Conservation (phyloP, 768 basidiomycete genomes). For the Panaeolus cyanescens region DNA sequence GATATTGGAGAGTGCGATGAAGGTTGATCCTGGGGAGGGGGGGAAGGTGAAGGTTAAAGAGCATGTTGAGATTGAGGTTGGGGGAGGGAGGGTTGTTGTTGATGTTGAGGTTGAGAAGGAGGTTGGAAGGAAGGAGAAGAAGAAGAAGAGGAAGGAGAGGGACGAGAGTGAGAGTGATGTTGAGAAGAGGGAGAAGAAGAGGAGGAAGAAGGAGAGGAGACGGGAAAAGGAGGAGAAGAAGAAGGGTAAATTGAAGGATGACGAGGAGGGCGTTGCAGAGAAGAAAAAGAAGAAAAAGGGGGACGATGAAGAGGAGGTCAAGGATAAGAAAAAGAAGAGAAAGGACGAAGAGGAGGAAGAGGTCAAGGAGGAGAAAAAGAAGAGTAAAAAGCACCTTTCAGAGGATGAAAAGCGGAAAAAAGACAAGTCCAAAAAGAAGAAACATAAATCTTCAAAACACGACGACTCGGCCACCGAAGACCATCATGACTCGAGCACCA, state of each 20-base stretch:
- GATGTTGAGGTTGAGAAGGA: conserved; percentile 18
- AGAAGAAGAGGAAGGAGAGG: conserved; percentile 7
- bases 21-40: not conserved
- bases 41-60: conserved; percentile 5
- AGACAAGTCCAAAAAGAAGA: not conserved
- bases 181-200: conserved; percentile 16
- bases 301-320: conserved; percentile 12
- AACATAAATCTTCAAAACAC: not conserved
- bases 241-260: conserved; percentile 16
- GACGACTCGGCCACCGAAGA: not conserved
- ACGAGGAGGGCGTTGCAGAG: conserved; percentile 11
- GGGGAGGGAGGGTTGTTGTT: conserved; percentile 10
- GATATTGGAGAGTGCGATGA: conserved; percentile 5
- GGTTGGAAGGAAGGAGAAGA: conserved; percentile 13
- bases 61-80: conserved; percentile 19
- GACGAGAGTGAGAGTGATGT: conserved; percentile 4
- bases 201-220: conserved; percentile 19
- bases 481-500: too few relatives aligned
- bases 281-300: not conserved
- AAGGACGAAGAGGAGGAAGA: not conserved
- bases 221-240: conserved; percentile 22
- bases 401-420: not conserved
- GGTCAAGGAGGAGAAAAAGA: not conserved
- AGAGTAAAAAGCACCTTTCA: not conserved
- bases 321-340: not conserved